Evolutionary conservation across 139 green algal species (phyloP).

Genomic region (Chlorella sp.): DNA sequence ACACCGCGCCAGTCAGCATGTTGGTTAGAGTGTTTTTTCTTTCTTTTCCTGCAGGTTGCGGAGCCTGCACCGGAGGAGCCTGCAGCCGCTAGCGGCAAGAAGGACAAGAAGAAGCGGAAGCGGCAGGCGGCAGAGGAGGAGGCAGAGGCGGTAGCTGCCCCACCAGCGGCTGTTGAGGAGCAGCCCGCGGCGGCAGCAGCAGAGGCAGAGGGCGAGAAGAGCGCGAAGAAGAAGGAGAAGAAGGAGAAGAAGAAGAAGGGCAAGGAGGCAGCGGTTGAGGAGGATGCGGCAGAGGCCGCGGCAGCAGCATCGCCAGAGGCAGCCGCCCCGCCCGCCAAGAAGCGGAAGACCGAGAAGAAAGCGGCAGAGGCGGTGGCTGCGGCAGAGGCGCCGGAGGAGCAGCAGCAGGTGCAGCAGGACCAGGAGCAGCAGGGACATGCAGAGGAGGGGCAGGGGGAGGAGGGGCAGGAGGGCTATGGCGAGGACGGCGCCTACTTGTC

Average conservation of each 20-base stretch:
- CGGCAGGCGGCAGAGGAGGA: constrained; percentile 34
- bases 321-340: not conserved
- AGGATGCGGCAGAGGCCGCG: constrained; percentile 1
- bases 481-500: not conserved
- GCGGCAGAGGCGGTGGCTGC: not conserved
- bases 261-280: not conserved
- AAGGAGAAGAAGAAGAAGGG: constrained; percentile 32
- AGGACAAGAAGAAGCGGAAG: constrained; percentile 39
- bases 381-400: not conserved
- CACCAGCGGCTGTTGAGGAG: not conserved
- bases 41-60: not conserved
- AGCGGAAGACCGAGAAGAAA: constrained; percentile 1
- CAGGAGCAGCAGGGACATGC: not conserved
- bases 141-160: constrained; percentile 13
- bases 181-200: not conserved
- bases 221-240: constrained; percentile 41
- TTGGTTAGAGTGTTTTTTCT: no score
- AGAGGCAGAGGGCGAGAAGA: constrained; percentile 30
- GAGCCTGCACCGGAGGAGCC: not conserved
- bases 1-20: no score
- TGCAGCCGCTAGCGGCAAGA: not conserved
- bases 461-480: not conserved
- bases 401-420: constrained; percentile 4
- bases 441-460: not conserved
- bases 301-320: not conserved